Conservation (phyloP, 495 filamentous ascomycete genomes). For the Sabuloglossum arenarium region DNA sequence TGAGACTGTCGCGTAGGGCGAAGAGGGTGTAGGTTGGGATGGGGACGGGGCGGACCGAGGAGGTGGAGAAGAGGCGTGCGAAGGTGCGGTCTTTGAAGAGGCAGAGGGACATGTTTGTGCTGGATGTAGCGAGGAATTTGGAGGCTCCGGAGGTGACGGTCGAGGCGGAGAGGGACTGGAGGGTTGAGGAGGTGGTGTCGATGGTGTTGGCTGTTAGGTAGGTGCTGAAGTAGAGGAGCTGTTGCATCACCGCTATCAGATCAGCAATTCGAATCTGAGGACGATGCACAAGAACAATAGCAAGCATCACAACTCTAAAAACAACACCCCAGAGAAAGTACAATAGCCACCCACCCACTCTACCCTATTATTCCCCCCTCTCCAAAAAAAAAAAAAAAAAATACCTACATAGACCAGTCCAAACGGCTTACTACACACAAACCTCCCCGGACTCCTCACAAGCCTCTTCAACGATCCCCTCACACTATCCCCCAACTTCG, state of each 20-base stretch:
- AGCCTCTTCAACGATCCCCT: constrained; percentile 39
- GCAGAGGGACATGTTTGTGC: constrained; percentile 78
- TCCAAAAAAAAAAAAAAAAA: not conserved
- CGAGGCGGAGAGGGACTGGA: constrained; percentile 24
- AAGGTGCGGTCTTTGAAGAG: constrained; percentile 87
- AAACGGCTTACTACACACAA: constrained; percentile 66
- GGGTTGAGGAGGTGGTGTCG: constrained; percentile 57
- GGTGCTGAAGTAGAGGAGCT: constrained; percentile 64
- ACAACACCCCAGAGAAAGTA: not conserved
- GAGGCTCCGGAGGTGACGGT: constrained; percentile 46
- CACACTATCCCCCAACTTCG: constrained; percentile 47
- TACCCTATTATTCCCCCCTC: too few relatives aligned
- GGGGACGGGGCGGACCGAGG: constrained; percentile 26
- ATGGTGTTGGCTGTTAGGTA: constrained; percentile 79
- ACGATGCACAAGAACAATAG: too few relatives aligned
- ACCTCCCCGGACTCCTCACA: constrained; percentile 40
- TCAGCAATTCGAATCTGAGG: too few relatives aligned
- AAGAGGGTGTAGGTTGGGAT: constrained; percentile 57
- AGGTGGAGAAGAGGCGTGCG: constrained; percentile 57
- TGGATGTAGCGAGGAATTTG: constrained; percentile 66
- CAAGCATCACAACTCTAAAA: not conserved
- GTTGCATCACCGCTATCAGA: too few relatives aligned
- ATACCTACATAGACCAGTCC: constrained; percentile 46
- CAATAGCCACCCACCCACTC: too few relatives aligned
- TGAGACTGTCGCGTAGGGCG: constrained; percentile 66